phyloP scores from a whole-genome alignment of 2,329 filamentous ascomycete species.

The Colletotrichum somersetense region DNA sequence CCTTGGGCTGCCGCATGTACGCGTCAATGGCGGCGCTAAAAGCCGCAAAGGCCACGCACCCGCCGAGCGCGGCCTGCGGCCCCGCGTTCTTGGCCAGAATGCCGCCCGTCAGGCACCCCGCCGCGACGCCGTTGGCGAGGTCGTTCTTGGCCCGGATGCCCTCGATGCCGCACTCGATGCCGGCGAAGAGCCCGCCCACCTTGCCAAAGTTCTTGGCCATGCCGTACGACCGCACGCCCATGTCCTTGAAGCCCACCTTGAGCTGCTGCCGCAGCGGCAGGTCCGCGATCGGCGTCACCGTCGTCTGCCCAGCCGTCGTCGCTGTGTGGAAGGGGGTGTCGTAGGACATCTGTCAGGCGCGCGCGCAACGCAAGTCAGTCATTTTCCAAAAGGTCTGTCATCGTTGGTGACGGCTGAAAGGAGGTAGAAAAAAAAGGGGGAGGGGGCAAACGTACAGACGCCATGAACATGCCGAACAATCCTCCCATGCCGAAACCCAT shows the following conservation, averaged over 20 bases:
- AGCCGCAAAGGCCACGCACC: constrained; percentile 93
- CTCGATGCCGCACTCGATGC: constrained; percentile 96
- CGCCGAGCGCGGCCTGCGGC: constrained; percentile 87
- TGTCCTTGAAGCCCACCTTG: constrained; percentile 89
- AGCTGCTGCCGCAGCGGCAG: constrained; percentile 89
- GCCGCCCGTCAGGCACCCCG: constrained; percentile 92
- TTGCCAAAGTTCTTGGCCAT: constrained; percentile 96
- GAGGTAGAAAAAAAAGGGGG: neutral
- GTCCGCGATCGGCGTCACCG: constrained; percentile 60
- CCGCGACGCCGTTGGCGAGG: constrained; percentile 85
- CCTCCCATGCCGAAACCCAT: constrained; percentile 96
- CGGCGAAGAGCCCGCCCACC: constrained; percentile 90
- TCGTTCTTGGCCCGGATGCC: constrained; percentile 95
- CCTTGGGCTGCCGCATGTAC: constrained; percentile 85
- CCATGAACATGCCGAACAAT: constrained; percentile 97
- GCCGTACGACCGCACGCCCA: constrained; percentile 85
- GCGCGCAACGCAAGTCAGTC: neutral
- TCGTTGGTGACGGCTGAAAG: neutral
- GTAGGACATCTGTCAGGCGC: constrained; percentile 85
- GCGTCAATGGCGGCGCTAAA: constrained; percentile 93
- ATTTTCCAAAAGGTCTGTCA: neutral
- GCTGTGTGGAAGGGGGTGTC: constrained; percentile 83
- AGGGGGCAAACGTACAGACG: constrained; percentile 73
- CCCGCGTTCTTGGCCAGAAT: constrained; percentile 88
- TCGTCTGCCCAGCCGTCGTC: constrained; percentile 51